Percentiles rank a stretch among this genome's conserved stretches.
phyloP scores from a whole-genome alignment of 805 yeast genomes.

The Yamadazyma philogaea region DNA sequence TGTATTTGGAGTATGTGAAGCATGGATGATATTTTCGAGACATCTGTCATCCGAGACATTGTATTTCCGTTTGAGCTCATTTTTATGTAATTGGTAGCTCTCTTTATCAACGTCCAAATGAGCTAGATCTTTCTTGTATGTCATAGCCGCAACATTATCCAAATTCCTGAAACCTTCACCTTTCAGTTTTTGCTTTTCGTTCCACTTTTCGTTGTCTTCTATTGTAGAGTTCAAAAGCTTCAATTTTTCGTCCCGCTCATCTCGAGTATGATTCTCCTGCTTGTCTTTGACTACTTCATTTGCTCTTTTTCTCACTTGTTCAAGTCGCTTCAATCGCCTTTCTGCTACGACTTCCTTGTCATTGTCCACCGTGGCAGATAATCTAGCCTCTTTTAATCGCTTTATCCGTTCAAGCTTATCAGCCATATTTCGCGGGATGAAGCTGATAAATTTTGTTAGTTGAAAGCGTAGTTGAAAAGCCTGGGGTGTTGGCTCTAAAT shows the following conservation, averaged over 20 bases:
- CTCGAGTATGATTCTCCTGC: neutral
- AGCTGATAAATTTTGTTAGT: neutral
- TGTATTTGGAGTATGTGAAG: slow-evolving; percentile 26
- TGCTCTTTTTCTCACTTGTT: neutral
- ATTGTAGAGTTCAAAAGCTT: slow-evolving; percentile 36
- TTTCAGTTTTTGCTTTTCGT: slow-evolving; percentile 28
- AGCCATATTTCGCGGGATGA: slow-evolving; percentile 3
- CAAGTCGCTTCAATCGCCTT: slow-evolving; percentile 5
- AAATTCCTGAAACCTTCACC: slow-evolving; percentile 45
- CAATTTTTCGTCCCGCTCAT: slow-evolving; percentile 1
- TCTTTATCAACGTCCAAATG: slow-evolving; percentile 36
- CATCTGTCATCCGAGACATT: neutral
- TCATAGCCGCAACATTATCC: slow-evolving; percentile 54
- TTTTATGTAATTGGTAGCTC: slow-evolving; percentile 29
- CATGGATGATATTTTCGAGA: neutral
- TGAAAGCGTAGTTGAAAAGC: neutral
- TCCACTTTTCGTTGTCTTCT: slow-evolving; percentile 67
- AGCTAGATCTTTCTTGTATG: slow-evolving; percentile 54
- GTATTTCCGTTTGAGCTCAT: neutral
- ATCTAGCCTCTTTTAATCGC: slow-evolving; percentile 6
- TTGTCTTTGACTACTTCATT: neutral
- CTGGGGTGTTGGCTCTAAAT: too few species aligned
- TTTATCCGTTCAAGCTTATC: slow-evolving; percentile 6
- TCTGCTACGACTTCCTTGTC: slow-evolving; percentile 3
- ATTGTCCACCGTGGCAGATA: slow-evolving; percentile 4